A percentile compares a stretch with the other conserved stretches of the same genome.
phyloP scores from a whole-genome alignment of 495 filamentous ascomycete genomes.

The Aspergillus funiculosus region DNA sequence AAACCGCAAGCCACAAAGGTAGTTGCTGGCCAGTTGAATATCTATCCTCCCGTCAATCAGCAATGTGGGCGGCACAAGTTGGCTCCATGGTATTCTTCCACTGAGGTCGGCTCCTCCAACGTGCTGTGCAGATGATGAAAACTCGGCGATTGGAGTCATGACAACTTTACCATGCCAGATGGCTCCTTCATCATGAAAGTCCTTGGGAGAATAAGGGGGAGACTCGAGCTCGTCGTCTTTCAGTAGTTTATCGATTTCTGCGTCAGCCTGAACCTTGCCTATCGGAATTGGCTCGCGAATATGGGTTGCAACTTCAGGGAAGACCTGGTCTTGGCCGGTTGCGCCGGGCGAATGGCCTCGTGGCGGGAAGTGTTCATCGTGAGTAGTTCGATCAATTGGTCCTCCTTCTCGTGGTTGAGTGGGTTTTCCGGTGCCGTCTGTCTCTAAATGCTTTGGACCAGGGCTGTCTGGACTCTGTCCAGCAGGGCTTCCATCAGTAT shows the following conservation, averaged over 20 bases:
- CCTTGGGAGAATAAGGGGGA: slow-evolving; percentile 78
- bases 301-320: slow-evolving; percentile 40
- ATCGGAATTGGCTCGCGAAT: slow-evolving; percentile 39
- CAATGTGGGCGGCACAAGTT: slow-evolving; percentile 62
- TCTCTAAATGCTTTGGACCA: slow-evolving; percentile 21
- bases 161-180: slow-evolving; percentile 76
- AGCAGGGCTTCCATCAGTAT: slow-evolving; percentile 34
- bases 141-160: slow-evolving; percentile 71
- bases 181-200: slow-evolving; percentile 56
- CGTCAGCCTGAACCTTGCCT: slow-evolving; percentile 57
- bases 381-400: slow-evolving; percentile 13
- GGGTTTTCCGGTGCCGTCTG: slow-evolving; percentile 19
- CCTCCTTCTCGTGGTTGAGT: slow-evolving; percentile 45
- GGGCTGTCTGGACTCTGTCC: slow-evolving; percentile 33
- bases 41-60: slow-evolving; percentile 80
- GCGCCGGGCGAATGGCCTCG: slow-evolving; percentile 32
- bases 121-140: slow-evolving; percentile 71
- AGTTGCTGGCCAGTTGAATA: slow-evolving; percentile 72
- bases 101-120: slow-evolving; percentile 71
- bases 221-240: slow-evolving; percentile 81
- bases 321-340: slow-evolving; percentile 36
- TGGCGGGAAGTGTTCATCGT: slow-evolving; percentile 22
- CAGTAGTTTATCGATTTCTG: slow-evolving; percentile 85
- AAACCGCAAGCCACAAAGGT: slow-evolving; percentile 75
- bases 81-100: slow-evolving; percentile 56